Evolutionary conservation across 768 basidiomycete species (phyloP).

Genomic region (Psilocybe cyanescens): DNA sequence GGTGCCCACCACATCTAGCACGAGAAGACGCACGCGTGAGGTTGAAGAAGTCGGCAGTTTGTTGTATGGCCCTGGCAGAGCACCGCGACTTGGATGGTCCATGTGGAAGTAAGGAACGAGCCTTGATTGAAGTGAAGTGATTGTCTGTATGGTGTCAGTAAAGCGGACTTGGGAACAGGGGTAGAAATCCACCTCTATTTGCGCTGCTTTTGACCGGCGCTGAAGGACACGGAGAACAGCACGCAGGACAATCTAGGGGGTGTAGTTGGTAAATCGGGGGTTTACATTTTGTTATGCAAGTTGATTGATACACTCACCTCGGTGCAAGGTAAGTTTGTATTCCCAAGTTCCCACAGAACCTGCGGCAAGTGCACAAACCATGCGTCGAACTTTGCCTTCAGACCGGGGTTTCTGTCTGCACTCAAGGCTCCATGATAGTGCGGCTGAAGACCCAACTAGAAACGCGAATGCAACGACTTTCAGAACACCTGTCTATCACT

Average conservation of each 20-base stretch:
- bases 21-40: constrained; percentile 53
- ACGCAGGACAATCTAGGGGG: constrained; percentile 53
- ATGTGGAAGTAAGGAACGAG: constrained; percentile 83
- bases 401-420: constrained; percentile 18
- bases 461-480: not conserved
- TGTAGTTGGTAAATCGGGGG: not conserved
- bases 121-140: constrained; percentile 55
- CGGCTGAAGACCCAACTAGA: constrained; percentile 13
- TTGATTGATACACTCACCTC: constrained; percentile 50
- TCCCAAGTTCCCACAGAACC: constrained; percentile 83
- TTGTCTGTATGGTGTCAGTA: constrained; percentile 24
- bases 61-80: constrained; percentile 75
- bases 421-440: constrained; percentile 11
- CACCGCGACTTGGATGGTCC: constrained; percentile 74
- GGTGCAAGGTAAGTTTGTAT: constrained; percentile 53
- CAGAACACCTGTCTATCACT: not conserved
- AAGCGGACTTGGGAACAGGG: constrained; percentile 1
- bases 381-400: constrained; percentile 44
- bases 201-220: constrained; percentile 49
- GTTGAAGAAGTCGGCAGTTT: constrained; percentile 51
- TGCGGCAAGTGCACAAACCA: constrained; percentile 84
- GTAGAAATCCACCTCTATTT: constrained; percentile 43
- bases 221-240: constrained; percentile 67
- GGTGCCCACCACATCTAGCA: constrained; percentile 61
- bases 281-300: not conserved